Evolutionary conservation across 73 alveolate genomes (phyloP).

Genomic region (Tetrahymena elliotti): DNA sequence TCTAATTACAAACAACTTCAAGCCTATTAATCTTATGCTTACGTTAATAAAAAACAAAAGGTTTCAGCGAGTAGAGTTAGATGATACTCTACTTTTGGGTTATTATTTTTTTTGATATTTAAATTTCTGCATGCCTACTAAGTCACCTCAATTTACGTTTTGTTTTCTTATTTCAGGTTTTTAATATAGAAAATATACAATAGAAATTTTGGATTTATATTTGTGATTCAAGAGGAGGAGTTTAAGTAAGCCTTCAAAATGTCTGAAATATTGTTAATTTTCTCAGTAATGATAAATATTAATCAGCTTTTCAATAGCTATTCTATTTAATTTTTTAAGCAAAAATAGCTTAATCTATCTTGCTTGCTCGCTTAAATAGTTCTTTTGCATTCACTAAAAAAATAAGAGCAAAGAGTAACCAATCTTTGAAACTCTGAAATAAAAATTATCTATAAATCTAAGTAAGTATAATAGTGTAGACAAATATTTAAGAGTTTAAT

Average conservation of each 20-base stretch:
- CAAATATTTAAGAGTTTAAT: not conserved
- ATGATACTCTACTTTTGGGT: not conserved
- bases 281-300: not conserved
- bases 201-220: not conserved
- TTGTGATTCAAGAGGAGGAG: not conserved
- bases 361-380: not conserved
- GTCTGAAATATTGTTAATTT: not conserved
- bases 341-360: too few relatives aligned
- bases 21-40: not conserved
- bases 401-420: not conserved
- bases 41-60: not conserved
- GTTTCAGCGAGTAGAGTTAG: too few relatives aligned
- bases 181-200: not conserved
- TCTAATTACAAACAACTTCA: not conserved
- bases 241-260: too few relatives aligned
- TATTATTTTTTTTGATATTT: too few relatives aligned
- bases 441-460: not conserved
- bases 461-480: not conserved
- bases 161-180: too few relatives aligned
- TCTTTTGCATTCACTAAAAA: not conserved
- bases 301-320: not conserved
- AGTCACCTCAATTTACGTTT: not conserved
- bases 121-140: not conserved
- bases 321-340: too few relatives aligned
- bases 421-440: too few relatives aligned